These are phyloP conservation scores for Tolypocladium guangdongense DNA, from an alignment of 2,329 filamentous ascomycete species.

Conservation along the genomic window DNA sequence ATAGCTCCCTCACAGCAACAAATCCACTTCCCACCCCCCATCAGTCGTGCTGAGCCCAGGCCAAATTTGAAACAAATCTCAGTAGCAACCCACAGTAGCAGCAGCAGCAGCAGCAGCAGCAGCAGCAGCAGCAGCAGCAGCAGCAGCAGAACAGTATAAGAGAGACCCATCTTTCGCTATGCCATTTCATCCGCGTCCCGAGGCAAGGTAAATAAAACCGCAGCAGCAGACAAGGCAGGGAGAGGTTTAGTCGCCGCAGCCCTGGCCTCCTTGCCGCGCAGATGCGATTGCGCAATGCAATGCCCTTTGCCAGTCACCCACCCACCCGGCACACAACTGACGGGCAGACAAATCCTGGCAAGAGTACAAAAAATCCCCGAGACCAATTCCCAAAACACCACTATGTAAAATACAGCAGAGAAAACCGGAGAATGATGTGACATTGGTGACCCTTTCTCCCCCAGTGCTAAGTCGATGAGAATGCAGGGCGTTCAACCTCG, in stretches of 20 bases:
- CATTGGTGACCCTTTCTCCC: not conserved
- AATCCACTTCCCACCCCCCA: not conserved
- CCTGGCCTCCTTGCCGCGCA: not conserved
- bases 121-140: not conserved
- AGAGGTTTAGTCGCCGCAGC: not conserved
- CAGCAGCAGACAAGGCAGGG: not conserved
- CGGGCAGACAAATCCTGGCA: not conserved
- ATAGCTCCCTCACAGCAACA: not conserved
- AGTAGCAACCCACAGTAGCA: not conserved
- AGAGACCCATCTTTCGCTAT: not conserved
- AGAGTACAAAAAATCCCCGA: not conserved
- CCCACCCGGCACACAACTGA: not conserved
- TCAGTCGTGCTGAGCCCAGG: not conserved
- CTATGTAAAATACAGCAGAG: conserved; percentile 11
- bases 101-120: not conserved
- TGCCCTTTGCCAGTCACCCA: not conserved
- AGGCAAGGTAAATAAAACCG: not conserved
- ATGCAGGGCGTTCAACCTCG: not conserved
- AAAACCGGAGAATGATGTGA: conserved; percentile 1
- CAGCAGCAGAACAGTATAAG: not conserved
- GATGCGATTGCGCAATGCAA: not conserved
- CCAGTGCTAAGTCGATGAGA: not conserved
- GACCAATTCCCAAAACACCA: conserved; percentile 5
- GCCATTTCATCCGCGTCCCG: not conserved
- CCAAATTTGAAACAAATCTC: not conserved